Conservation (phyloP, 768 basidiomycete species). For the Naganishia friedmannii region DNA sequence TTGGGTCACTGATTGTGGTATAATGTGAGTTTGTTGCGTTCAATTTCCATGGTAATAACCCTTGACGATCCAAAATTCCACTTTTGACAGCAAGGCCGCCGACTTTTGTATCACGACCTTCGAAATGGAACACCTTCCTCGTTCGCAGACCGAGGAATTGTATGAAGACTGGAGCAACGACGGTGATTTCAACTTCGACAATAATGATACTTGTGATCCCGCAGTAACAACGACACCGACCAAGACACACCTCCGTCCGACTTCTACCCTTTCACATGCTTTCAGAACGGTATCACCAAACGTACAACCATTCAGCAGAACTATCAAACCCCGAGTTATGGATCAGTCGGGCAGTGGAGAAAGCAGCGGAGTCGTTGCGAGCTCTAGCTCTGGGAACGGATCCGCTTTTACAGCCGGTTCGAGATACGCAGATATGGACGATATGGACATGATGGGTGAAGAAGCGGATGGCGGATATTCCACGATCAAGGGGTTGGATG, state of each 20-base stretch:
- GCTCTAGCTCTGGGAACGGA: constrained; percentile 17
- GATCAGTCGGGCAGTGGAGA: neutral
- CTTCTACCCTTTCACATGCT: neutral
- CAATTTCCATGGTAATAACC: neutral
- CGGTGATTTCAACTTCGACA: constrained; percentile 41
- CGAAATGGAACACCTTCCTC: constrained; percentile 6
- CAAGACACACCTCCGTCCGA: constrained; percentile 1
- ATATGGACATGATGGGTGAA: constrained; percentile 29
- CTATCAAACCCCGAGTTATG: neutral
- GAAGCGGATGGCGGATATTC: constrained; percentile 23
- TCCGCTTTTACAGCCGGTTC: neutral
- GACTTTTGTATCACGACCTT: neutral
- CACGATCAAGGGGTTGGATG: constrained; percentile 13
- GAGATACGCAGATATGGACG: constrained; percentile 13
- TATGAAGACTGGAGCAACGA: constrained; percentile 47
- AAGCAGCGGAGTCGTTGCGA: constrained; percentile 16
- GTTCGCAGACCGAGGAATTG: neutral
- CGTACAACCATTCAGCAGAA: neutral
- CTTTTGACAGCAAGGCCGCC: neutral
- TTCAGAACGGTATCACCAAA: constrained; percentile 2
- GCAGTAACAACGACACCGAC: constrained; percentile 22
- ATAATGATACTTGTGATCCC: neutral
- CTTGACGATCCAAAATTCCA: neutral
- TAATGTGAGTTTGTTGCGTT: neutral
- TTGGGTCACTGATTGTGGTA: constrained; percentile 5